phyloP scores from a whole-genome alignment of 352 stramenopile genomes.

The Pythium dissimile region DNA sequence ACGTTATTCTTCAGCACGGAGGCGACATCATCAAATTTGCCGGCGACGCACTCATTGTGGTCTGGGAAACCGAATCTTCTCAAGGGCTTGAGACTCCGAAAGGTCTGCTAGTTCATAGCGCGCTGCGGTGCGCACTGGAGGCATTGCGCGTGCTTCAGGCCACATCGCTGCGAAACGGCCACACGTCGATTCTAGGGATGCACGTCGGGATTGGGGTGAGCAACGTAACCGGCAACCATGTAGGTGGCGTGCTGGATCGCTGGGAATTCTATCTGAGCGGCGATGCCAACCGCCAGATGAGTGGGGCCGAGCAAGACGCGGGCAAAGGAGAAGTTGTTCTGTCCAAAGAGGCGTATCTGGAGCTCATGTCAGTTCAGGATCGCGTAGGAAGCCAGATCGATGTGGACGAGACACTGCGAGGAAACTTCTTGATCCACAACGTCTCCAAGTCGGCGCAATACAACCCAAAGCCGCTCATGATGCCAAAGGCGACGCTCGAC shows the following conservation, averaged over 20 bases:
- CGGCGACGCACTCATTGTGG: slow-evolving; percentile 73
- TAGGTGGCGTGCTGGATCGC: slow-evolving; percentile 74
- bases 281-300: slow-evolving; percentile 82
- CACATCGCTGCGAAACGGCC: slow-evolving; percentile 20
- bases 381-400: slow-evolving; percentile 23
- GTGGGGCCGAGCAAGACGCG: slow-evolving; percentile 59
- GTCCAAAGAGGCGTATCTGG: slow-evolving; percentile 45
- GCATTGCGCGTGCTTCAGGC: slow-evolving; percentile 41
- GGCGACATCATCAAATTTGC: slow-evolving; percentile 86
- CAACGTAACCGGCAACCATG: slow-evolving; percentile 70
- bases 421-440: slow-evolving; percentile 47
- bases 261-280: slow-evolving; percentile 89
- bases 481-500: slow-evolving; percentile 26
- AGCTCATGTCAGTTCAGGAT: slow-evolving; percentile 29
- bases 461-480: slow-evolving; percentile 1
- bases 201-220: slow-evolving; percentile 83
- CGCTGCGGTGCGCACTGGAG: slow-evolving; percentile 54
- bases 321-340: slow-evolving; percentile 72
- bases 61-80: slow-evolving; percentile 73
- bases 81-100: slow-evolving; percentile 27
- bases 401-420: slow-evolving; percentile 23
- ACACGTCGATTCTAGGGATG: slow-evolving; percentile 55
- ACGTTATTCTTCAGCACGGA: slow-evolving; percentile 67
- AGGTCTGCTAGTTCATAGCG: slow-evolving; percentile 53
- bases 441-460: slow-evolving; percentile 16